Base-by-base conservation (phyloP, 257 asterid genomes). In the Galeopsis tetrahit region DNA sequence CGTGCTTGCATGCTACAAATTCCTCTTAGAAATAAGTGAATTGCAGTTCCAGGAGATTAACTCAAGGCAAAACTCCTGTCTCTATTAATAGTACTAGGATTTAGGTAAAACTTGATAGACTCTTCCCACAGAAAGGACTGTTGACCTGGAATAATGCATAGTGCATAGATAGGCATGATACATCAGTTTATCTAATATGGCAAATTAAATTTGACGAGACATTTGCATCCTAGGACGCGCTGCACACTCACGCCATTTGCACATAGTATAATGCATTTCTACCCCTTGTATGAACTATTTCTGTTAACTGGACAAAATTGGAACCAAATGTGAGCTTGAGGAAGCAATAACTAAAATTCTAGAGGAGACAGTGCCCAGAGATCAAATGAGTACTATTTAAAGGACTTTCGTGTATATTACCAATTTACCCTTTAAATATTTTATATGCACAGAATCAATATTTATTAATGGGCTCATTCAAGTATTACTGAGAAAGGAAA, bases 401-500 rank as follows among this genome's bases (percentile, higher is more conserved):
- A 51, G 52, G 52, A 39, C 6, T 14, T 35, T 64, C 38, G 61
- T 7, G 61, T 28, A 17, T 55, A 8, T 17, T 6, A 59, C 5
- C 2, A 64, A 64, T 9, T 64, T 66, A 7, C 33, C 33, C 9
- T 6, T 32, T 3, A 34, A 55, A 15, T 31, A 33, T 4, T 33
- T 36, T 7, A 11, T 7, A 52, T 40, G 58, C 32, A 43, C 11
- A 42, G 40, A 42, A 33, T 34, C 3, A 31, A 63, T 42, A 32
- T 42, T 42, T 44, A 67, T 31, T n/a, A 8, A 46, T 36, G 14
- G 69, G 56, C 10, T 35, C 10, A 9, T 58, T 67, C 53, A 58
- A 14, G 53, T 66, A 53, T 49, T 59, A 57, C 15, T 42, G 66
- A 44, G 69, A 36, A 13, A 36, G 35, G 57, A 55, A 67, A 67